Evolutionary conservation across 1,284 basidiomycete genomes (phyloP).

Genomic region (Meira nashicola): DNA sequence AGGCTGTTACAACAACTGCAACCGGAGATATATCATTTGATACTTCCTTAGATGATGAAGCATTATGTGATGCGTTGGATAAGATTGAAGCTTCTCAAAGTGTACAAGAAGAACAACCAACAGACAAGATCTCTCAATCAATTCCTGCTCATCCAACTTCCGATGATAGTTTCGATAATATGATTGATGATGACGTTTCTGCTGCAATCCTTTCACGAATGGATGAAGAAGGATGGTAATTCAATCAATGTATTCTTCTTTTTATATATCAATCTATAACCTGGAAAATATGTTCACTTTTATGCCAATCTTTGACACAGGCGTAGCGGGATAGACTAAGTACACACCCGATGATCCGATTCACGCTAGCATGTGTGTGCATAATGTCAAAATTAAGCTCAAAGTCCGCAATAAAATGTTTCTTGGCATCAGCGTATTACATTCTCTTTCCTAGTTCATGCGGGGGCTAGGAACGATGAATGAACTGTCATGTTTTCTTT

Average conservation of each 20-base stretch:
- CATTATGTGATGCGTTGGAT: neutral
- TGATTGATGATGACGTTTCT: neutral
- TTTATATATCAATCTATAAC: too few relatives aligned
- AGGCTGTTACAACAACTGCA: neutral
- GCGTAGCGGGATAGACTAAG: too few relatives aligned
- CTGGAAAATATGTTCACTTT: neutral
- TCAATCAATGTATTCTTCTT: neutral
- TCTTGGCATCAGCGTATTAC: too few relatives aligned
- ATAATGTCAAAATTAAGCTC: too few relatives aligned
- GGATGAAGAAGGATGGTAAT: conserved; percentile 4
- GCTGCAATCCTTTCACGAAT: neutral
- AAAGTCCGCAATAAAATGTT: too few relatives aligned
- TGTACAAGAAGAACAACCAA: neutral
- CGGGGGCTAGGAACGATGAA: too few relatives aligned
- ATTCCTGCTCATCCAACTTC: neutral
- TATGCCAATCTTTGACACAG: too few relatives aligned
- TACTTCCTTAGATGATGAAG: neutral
- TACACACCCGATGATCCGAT: too few relatives aligned
- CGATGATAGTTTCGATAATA: conserved; percentile 5
- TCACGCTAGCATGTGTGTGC: too few relatives aligned
- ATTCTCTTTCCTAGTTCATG: too few relatives aligned
- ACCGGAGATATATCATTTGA: neutral
- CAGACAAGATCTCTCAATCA: neutral
- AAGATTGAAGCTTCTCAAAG: neutral
- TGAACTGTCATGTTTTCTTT: too few relatives aligned